These are phyloP conservation scores for Neohortaea acidophila DNA, from an alignment of 495 filamentous ascomycete species.

Conservation along the genomic window DNA sequence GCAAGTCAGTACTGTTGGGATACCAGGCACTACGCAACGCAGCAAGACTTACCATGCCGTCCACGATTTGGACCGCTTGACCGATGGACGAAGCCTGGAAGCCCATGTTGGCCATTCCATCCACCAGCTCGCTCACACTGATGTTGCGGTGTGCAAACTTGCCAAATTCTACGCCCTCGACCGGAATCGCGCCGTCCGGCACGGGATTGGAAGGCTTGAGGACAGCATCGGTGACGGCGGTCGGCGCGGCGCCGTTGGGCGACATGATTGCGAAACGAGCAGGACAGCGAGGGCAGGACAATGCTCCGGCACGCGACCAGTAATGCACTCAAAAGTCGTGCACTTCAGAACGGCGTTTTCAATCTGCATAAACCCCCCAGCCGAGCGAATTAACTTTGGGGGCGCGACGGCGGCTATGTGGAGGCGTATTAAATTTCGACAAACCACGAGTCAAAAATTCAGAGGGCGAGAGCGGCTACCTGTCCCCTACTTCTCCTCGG, in stretches of 20 bases:
- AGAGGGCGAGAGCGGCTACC: too few relatives aligned
- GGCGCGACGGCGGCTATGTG: too few relatives aligned
- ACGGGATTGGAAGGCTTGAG: constrained; percentile 76
- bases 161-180: constrained; percentile 85
- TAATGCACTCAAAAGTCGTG: too few relatives aligned
- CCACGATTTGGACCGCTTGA: constrained; percentile 73
- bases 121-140: constrained; percentile 68
- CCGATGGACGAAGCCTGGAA: constrained; percentile 82
- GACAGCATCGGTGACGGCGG: constrained; percentile 64
- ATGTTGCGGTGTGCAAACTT: constrained; percentile 54
- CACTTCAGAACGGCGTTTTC: too few relatives aligned
- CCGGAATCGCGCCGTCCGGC: constrained; percentile 52
- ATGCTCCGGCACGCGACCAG: too few relatives aligned
- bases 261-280: too few relatives aligned
- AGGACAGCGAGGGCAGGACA: too few relatives aligned
- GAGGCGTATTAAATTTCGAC: too few relatives aligned
- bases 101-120: constrained; percentile 72
- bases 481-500: too few relatives aligned
- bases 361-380: too few relatives aligned
- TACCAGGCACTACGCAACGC: background rate
- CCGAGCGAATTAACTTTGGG: too few relatives aligned
- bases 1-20: background rate
- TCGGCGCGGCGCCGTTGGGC: constrained; percentile 32
- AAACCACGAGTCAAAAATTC: too few relatives aligned
- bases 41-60: constrained; percentile 65